Evolutionary conservation across 257 asterid genomes (phyloP).

Genomic region (Galeopsis tetrahit): DNA sequence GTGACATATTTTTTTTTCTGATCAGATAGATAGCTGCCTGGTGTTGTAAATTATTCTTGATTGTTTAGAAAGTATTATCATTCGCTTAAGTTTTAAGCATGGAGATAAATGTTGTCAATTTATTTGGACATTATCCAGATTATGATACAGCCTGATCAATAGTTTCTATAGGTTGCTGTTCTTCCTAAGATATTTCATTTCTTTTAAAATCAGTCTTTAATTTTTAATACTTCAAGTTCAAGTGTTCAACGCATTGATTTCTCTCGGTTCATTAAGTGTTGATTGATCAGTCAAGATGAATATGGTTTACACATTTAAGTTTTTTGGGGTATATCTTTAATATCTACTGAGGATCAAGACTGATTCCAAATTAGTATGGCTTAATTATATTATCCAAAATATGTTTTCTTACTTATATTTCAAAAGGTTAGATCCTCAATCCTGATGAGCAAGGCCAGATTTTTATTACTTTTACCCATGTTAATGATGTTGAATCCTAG

Average conservation of each 20-base stretch:
- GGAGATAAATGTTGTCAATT: constrained; percentile 16
- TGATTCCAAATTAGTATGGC: constrained; percentile 6
- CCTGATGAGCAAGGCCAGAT: background rate
- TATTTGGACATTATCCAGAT: constrained; percentile 9
- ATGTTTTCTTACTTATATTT: background rate
- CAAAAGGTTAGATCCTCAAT: background rate
- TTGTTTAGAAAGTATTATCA: background rate
- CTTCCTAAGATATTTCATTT: background rate
- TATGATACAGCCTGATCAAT: background rate
- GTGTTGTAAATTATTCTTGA: background rate
- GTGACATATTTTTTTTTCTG: background rate
- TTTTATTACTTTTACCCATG: background rate
- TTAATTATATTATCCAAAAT: background rate
- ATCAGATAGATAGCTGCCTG: constrained; percentile 4
- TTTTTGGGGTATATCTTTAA: background rate
- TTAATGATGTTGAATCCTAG: background rate
- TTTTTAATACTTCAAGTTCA: background rate
- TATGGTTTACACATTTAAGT: background rate
- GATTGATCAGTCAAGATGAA: background rate
- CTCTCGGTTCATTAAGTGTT: background rate
- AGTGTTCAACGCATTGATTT: background rate
- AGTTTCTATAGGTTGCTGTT: background rate
- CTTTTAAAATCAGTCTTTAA: background rate
- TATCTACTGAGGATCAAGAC: background rate
- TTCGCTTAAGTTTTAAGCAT: constrained; percentile 3